A percentile compares a stretch with the other conserved stretches of the same genome.
Evolutionary conservation across 2,329 filamentous ascomycete species (phyloP).

Genomic region (Knoxdaviesia capensis): DNA sequence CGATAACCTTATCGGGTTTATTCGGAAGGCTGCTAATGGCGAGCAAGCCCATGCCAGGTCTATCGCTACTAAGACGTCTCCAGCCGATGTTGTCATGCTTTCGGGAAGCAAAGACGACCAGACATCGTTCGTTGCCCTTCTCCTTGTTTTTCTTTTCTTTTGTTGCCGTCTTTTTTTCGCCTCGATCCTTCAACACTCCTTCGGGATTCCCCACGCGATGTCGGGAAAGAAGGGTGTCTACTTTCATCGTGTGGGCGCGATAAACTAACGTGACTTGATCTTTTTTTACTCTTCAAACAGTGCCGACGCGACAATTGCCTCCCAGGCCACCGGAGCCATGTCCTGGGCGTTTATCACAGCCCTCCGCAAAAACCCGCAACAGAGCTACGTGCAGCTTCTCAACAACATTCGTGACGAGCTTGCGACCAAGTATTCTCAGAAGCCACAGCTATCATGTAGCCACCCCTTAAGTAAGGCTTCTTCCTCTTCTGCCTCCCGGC

Average conservation of each 20-base stretch:
- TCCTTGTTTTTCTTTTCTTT: slow-evolving; percentile 5
- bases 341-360: slow-evolving; percentile 91
- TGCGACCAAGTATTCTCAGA: slow-evolving; percentile 72
- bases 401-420: slow-evolving; percentile 94
- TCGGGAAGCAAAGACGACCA: slow-evolving; percentile 93
- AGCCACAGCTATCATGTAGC: slow-evolving; percentile 91
- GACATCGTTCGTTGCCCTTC: slow-evolving; percentile 50
- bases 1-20: slow-evolving; percentile 58
- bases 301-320: slow-evolving; percentile 77
- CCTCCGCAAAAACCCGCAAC: slow-evolving; percentile 89
- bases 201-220: background rate
- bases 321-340: slow-evolving; percentile 92
- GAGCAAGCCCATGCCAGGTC: slow-evolving; percentile 66
- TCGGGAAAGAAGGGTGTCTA: too few relatives aligned
- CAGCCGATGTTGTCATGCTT: slow-evolving; percentile 94
- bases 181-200: background rate
- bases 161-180: slow-evolving; percentile 4
- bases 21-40: slow-evolving; percentile 75
- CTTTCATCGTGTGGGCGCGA: too few relatives aligned
- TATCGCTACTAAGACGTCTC: slow-evolving; percentile 74
- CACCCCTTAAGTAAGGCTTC: slow-evolving; percentile 68
- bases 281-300: slow-evolving; percentile 20
- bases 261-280: too few relatives aligned
- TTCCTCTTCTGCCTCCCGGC: background rate
- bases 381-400: slow-evolving; percentile 91